Evolutionary conservation across 202 grass and related monocot genomes (phyloP).

Genomic region (Cymbopogon flexuosus): DNA sequence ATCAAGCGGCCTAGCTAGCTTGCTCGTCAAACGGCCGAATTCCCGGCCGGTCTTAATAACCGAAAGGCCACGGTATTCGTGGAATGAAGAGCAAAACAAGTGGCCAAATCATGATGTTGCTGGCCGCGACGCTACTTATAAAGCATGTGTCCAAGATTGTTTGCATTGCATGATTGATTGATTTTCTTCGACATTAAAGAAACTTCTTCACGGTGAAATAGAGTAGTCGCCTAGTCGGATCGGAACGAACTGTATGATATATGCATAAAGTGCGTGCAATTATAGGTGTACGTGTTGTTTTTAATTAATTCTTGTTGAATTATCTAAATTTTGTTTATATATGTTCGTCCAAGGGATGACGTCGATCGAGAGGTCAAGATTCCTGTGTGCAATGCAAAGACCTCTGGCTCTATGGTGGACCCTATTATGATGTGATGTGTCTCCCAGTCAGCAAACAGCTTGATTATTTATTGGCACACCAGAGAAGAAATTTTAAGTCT

Average conservation of each 20-base stretch:
- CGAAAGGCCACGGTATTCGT: neutral
- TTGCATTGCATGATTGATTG: neutral
- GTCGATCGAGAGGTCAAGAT: neutral
- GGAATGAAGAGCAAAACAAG: neutral
- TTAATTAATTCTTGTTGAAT: too few relatives aligned
- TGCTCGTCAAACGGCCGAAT: neutral
- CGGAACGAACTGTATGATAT: neutral
- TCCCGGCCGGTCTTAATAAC: neutral
- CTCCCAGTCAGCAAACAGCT: neutral
- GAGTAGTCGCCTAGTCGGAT: neutral
- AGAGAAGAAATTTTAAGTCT: too few relatives aligned
- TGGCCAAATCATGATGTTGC: neutral
- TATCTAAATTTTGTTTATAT: neutral
- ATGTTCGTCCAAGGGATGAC: neutral
- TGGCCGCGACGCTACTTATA: neutral
- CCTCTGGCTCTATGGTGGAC: too few relatives aligned
- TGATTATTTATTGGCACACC: neutral
- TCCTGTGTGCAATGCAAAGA: neutral
- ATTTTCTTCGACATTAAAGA: neutral
- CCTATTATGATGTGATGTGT: neutral
- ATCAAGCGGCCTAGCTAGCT: neutral
- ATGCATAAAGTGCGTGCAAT: too few relatives aligned
- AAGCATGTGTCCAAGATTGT: neutral
- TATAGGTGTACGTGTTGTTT: too few relatives aligned
- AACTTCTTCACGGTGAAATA: neutral